Percentiles rank a stretch among this genome's conserved stretches.
phyloP scores from a whole-genome alignment of 2,329 filamentous ascomycete species.

The Xylaria sp. region DNA sequence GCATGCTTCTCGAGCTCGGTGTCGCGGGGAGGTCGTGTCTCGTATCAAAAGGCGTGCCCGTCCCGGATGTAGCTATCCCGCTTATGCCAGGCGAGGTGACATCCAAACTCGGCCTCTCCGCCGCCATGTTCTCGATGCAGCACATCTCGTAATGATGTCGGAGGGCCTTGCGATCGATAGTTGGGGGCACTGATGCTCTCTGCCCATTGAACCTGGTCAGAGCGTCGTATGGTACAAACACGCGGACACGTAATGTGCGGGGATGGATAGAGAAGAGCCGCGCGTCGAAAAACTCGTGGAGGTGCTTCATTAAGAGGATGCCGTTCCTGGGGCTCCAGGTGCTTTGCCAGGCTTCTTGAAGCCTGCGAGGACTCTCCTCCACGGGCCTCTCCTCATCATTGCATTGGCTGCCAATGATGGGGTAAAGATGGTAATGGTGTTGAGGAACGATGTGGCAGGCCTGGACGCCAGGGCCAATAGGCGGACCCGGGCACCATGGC shows the following conservation, averaged over 20 bases:
- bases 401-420: neutral
- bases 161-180: conserved; percentile 1
- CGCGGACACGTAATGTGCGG: conserved; percentile 3
- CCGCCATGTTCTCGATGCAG: conserved; percentile 27
- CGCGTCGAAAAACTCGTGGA: conserved; percentile 14
- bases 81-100: neutral
- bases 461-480: conserved; percentile 10
- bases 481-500: conserved; percentile 11
- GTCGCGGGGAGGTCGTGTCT: conserved; percentile 1
- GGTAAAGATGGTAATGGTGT: conserved; percentile 25
- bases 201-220: conserved; percentile 11
- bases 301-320: conserved; percentile 19
- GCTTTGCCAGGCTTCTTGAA: conserved; percentile 19
- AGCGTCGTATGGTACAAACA: conserved; percentile 21
- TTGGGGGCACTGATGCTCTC: neutral
- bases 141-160: conserved; percentile 26
- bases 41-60: conserved; percentile 10
- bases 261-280: conserved; percentile 30
- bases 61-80: conserved; percentile 1
- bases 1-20: conserved; percentile 4
- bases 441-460: conserved; percentile 28
- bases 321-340: conserved; percentile 22
- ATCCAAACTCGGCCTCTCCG: conserved; percentile 6
- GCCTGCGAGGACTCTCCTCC: conserved; percentile 4
- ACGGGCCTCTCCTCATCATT: neutral